Evolutionary conservation across 768 basidiomycete genomes (phyloP).

Genomic region (Infundibulicybe gibba): DNA sequence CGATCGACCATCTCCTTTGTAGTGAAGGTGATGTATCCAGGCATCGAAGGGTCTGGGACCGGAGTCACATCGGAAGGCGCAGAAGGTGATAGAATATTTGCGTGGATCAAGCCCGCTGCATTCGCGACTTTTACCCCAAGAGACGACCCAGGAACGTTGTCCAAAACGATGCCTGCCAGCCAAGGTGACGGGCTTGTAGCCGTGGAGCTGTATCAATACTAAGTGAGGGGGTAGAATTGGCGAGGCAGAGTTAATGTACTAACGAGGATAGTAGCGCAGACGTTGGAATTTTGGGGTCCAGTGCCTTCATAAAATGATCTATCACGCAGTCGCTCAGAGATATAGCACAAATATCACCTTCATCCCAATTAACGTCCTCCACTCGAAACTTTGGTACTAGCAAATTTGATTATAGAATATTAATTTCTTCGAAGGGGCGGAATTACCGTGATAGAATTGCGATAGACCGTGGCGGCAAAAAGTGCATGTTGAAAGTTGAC

Average conservation of each 20-base stretch:
- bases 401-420: neutral
- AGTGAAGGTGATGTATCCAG: constrained; percentile 52
- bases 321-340: neutral
- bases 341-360: constrained; percentile 35
- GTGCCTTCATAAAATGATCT: constrained; percentile 26
- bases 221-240: too few relatives aligned
- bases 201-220: too few relatives aligned
- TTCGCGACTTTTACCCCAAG: constrained; percentile 57
- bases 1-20: constrained; percentile 65
- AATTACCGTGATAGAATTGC: constrained; percentile 57
- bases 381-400: constrained; percentile 81
- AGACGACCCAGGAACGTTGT: constrained; percentile 60
- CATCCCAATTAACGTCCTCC: constrained; percentile 73
- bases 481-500: constrained; percentile 56
- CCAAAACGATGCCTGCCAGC: constrained; percentile 64
- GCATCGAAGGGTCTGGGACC: constrained; percentile 36
- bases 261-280: constrained; percentile 69
- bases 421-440: neutral
- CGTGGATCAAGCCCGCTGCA: constrained; percentile 63
- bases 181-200: constrained; percentile 44
- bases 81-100: constrained; percentile 62
- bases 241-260: constrained; percentile 12
- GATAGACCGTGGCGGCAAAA: constrained; percentile 59
- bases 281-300: constrained; percentile 52
- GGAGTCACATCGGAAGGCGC: constrained; percentile 37